Percentiles rank a stretch among this genome's conserved stretches.
phyloP scores from a whole-genome alignment of 306 rosid genomes.

The Vicia villosa region DNA sequence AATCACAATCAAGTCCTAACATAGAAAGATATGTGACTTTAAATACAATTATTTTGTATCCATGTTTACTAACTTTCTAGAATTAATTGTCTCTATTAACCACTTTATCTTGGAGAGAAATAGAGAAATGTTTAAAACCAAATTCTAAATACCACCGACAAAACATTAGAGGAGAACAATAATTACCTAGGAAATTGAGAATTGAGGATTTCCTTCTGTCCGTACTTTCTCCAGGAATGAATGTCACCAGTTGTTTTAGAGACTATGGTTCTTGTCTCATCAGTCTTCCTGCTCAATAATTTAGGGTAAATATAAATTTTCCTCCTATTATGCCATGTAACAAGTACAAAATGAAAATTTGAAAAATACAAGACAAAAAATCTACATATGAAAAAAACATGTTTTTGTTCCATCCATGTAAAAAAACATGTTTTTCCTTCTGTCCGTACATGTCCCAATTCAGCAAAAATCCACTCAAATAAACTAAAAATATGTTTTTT shows the following conservation, averaged over 20 bases:
- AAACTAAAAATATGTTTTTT: neutral
- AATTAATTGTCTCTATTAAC: too few relatives aligned
- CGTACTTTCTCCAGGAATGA: conserved; percentile 87
- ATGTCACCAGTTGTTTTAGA: conserved; percentile 49
- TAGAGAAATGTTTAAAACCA: too few relatives aligned
- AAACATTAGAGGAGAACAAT: conserved; percentile 1
- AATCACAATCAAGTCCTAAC: too few relatives aligned
- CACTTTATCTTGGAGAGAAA: too few relatives aligned
- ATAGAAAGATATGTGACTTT: too few relatives aligned
- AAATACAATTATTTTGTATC: too few relatives aligned
- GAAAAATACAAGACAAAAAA: neutral
- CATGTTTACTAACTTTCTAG: too few relatives aligned
- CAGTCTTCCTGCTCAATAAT: conserved; percentile 59
- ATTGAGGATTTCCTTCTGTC: conserved; percentile 79
- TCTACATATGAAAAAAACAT: neutral
- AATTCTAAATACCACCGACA: too few relatives aligned
- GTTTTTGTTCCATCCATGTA: neutral
- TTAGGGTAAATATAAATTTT: conserved; percentile 23
- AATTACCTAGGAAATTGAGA: conserved; percentile 74
- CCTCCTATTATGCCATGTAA: neutral
- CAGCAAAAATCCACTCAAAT: neutral
- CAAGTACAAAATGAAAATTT: neutral
- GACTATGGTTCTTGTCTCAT: conserved; percentile 34
- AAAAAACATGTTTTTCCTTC: neutral
- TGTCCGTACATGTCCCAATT: conserved; percentile 45